Base-by-base conservation (phyloP, 2,329 filamentous ascomycete species). In the Arthrobotrys sinensis region DNA sequence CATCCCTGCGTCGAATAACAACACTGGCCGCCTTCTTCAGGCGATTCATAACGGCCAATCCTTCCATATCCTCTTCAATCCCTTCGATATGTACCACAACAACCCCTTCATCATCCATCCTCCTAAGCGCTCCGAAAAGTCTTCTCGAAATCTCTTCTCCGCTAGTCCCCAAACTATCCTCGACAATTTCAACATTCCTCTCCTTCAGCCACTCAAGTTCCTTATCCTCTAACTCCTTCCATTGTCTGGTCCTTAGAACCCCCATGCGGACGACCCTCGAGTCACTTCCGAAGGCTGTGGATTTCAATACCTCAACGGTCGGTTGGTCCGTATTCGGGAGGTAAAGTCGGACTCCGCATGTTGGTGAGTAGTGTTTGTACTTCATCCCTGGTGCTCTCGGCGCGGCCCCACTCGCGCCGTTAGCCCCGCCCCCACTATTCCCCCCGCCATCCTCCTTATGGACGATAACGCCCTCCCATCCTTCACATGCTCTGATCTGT, bases 361-460 rank as follows among this genome's bases (percentile, higher is more conserved):
- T 93, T 0, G 96, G 96, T 50, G 94, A 97, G 83, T 99, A 99
- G 84, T 99, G 96, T 83, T 96, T 93, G 84, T 99, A 99, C 85
- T 99, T 99, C 96, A 99, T 99, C 0, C 96, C 96, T 0, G 96
- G 96, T 0, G 96, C 96, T 71, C 93, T 88, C 0, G 96, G 96
- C 8, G 88, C 88, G 4, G 89, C 91, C 19, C 89, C 63, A 50
- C 48, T 87, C 81, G 93, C 89, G 14, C 88, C 88, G 82, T 97
- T 93, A 10, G 89, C 95, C 38, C 65, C 65, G 76, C 91, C 90
- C 79, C 88, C 87, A 24, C 78, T 36, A 43, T 72, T 12, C 71
- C 67, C 46, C 28, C 55, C 55, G 34, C 69, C 34, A 52, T 73
- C 62, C 32, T 70, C 75, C 28, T 68, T 43, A 45, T 76, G 66